These are phyloP conservation scores for Penicillium sp. DNA, from an alignment of 2,329 filamentous ascomycete genomes.

Conservation along the genomic window DNA sequence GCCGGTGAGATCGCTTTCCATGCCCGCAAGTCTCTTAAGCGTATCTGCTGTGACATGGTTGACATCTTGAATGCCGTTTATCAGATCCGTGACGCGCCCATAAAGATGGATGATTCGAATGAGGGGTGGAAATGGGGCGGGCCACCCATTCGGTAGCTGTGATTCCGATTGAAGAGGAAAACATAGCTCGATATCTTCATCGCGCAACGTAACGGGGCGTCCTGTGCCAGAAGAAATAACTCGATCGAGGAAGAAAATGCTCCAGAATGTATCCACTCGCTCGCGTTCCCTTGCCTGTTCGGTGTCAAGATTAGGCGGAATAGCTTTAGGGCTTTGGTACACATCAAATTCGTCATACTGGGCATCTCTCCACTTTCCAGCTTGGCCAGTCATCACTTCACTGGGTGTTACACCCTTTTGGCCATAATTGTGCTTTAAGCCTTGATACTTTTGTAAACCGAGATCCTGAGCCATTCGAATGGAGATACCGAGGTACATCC, in stretches of 20 bases:
- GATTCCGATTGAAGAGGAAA: constrained; percentile 57
- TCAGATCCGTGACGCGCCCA: constrained; percentile 73
- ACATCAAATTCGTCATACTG: constrained; percentile 42
- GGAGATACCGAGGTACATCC: constrained; percentile 88
- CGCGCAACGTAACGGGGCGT: constrained; percentile 72
- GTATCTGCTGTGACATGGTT: constrained; percentile 71
- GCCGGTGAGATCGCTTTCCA: constrained; percentile 72
- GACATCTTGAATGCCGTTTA: constrained; percentile 72
- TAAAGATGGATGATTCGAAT: constrained; percentile 83
- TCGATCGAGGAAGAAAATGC: constrained; percentile 79
- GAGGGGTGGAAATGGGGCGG: constrained; percentile 71
- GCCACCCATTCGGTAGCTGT: constrained; percentile 58
- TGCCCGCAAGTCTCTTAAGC: constrained; percentile 64
- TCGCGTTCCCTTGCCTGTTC: constrained; percentile 67
- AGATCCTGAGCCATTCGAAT: constrained; percentile 78
- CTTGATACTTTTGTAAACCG: constrained; percentile 75
- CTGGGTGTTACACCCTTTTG: constrained; percentile 53
- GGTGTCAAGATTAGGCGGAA: constrained; percentile 50
- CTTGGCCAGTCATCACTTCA: constrained; percentile 46
- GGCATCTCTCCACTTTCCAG: constrained; percentile 42
- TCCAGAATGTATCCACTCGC: constrained; percentile 82
- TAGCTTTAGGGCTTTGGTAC: constrained; percentile 20
- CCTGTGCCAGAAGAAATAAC: constrained; percentile 85
- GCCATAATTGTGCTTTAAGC: constrained; percentile 56
- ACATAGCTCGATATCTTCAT: constrained; percentile 77